A percentile compares a stretch with the other conserved stretches of the same genome.
These are phyloP conservation scores for Paraconiothyrium brasiliense DNA, from an alignment of 2,329 filamentous ascomycete genomes.

Conservation along the genomic window DNA sequence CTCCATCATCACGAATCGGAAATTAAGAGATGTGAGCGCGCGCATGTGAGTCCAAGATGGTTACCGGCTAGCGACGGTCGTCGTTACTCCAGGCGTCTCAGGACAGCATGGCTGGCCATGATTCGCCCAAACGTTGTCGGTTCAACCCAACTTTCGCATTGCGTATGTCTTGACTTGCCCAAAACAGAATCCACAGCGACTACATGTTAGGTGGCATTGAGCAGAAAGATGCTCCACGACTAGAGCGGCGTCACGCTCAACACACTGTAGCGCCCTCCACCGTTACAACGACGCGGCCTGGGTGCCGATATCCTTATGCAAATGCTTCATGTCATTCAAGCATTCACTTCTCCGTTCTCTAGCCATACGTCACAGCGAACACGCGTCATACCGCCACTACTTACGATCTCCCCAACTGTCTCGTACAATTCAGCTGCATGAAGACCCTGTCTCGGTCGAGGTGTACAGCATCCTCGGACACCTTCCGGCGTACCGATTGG, in stretches of 20 bases:
- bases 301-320: not conserved
- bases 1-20: conserved; percentile 2
- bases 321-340: not conserved
- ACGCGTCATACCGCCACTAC: not conserved
- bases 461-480: conserved; percentile 20
- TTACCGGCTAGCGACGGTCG: conserved; percentile 9
- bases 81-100: conserved; percentile 13
- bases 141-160: conserved; percentile 3
- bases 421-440: conserved; percentile 4
- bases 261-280: not conserved
- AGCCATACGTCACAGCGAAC: not conserved
- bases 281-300: not conserved
- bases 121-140: conserved; percentile 9
- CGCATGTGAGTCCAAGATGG: not conserved
- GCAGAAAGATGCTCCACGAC: not conserved
- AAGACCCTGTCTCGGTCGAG: conserved; percentile 23
- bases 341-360: not conserved
- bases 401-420: not conserved
- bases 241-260: not conserved
- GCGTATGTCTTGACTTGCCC: conserved; percentile 7
- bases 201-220: not conserved
- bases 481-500: conserved; percentile 25
- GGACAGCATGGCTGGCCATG: conserved; percentile 2
- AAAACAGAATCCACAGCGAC: not conserved
- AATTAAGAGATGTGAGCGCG: not conserved